Percentiles rank a stretch among this genome's conserved stretches.
phyloP scores from a whole-genome alignment of 208 protist genomes.

The Tritrichomonas foetus region DNA sequence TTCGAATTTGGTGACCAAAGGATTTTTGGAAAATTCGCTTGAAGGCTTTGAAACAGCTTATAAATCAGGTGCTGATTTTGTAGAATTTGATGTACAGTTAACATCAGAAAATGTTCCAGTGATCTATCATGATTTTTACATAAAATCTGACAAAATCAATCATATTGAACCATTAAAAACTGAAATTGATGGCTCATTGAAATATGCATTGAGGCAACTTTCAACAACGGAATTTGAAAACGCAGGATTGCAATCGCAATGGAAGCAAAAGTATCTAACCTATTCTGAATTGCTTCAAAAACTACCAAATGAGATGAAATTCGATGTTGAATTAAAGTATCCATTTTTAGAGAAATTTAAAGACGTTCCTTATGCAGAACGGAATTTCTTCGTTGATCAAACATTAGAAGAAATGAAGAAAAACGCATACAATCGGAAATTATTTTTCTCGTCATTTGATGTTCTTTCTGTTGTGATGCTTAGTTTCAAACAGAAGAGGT shows the following conservation, averaged over 20 bases:
- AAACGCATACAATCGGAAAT: neutral
- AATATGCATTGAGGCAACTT: neutral
- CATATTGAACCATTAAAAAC: neutral
- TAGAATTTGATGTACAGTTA: slow-evolving; percentile 22
- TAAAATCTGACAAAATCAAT: neutral
- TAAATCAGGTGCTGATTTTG: neutral
- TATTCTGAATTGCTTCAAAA: neutral
- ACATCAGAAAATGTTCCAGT: neutral
- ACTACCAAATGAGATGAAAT: neutral
- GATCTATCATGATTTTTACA: neutral
- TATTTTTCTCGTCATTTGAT: slow-evolving; percentile 22
- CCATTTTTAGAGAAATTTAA: neutral
- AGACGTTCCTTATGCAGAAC: neutral
- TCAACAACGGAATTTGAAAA: neutral
- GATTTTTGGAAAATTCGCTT: neutral
- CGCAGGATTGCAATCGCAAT: neutral
- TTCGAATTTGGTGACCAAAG: neutral
- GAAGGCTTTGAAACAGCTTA: neutral
- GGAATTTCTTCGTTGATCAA: neutral
- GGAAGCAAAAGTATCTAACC: neutral
- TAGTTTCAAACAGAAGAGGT: neutral
- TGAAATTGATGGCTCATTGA: too few species aligned
- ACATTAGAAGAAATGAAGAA: neutral
- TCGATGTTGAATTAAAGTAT: slow-evolving; percentile 24
- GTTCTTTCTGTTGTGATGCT: neutral